Evolutionary conservation across 768 basidiomycete genomes (phyloP), one percentile per base, ranked within the genome.

Genomic region (Tulasnella sp.): DNA sequence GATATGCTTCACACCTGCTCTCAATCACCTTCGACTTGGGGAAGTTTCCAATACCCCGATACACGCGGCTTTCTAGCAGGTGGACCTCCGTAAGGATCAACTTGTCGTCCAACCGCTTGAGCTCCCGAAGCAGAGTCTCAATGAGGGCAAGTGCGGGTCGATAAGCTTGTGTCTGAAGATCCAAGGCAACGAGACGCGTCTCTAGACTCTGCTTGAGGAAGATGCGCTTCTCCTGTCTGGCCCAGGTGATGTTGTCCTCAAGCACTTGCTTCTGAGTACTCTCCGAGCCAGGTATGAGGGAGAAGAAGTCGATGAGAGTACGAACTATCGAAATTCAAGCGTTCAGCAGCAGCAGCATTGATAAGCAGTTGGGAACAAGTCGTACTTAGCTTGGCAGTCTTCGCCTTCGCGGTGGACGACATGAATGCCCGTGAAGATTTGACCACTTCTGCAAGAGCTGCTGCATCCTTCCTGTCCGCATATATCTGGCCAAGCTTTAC

Each of bases 81-180:
- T 94, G 92, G 0, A 98, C 92, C 69, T 98, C 94, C 2, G 93
- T 97, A 29, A 99, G 77, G 62, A 98, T 88, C 80, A 94, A 86
- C 76, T 98, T 98, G 73, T 98, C 96, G 70, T 99, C 94, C 25
- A 99, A 75, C 24, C 84, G 80, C 71, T 88, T 92, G 19, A 99
- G 80, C 70, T 98, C 96, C 1, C 84, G 84, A 31, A 98, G 77
- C n/a, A 99, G 80, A 0, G 77, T 75, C 61, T 93, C 92, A 63
- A 97, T 92, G 51, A 91, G 78, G 0, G 78, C 66, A 12, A 97
- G 76, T 0, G 94, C 92, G 0, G 81, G 78, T 65, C 86, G 83
- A 75, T 81, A 88, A 65, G 87, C 81, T 24, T 78, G 74, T 0
- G 82, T 76, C 60, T 92, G 89, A 24, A 96, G 77, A 59, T 57